These are phyloP conservation scores for Lentinula aciculospora DNA, from an alignment of 768 basidiomycete species.

Conservation along the genomic window DNA sequence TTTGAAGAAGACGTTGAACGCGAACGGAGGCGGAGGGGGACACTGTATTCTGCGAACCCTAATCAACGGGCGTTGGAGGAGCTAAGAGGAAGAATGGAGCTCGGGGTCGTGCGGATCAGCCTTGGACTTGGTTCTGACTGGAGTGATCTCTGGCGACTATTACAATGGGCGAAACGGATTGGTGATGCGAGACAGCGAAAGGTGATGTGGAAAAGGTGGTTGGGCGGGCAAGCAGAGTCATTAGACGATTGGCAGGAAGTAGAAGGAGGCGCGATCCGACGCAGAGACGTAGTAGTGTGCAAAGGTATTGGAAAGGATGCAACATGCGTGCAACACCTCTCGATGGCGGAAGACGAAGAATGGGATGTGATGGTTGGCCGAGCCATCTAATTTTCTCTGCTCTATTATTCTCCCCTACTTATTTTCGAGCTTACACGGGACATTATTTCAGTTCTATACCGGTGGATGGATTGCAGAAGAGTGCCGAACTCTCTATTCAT, in stretches of 20 bases:
- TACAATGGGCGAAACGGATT: constrained; percentile 30
- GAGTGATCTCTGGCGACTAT: constrained; percentile 61
- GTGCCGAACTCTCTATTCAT: neutral
- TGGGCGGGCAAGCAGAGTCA: neutral
- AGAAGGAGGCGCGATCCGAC: neutral
- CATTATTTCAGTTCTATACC: neutral
- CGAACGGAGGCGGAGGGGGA: constrained; percentile 26
- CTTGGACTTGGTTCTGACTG: constrained; percentile 78
- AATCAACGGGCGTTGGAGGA: neutral
- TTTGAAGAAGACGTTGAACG: constrained; percentile 57
- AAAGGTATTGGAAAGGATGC: neutral
- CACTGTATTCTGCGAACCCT: neutral
- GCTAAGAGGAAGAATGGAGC: constrained; percentile 8
- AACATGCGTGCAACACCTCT: neutral
- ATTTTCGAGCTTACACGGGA: neutral
- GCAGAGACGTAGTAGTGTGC: neutral
- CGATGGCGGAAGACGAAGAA: neutral
- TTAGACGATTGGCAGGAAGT: constrained; percentile 2
- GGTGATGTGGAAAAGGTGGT: constrained; percentile 2
- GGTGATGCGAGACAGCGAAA: neutral
- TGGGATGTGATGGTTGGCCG: neutral
- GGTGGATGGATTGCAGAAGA: neutral
- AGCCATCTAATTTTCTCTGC: neutral
- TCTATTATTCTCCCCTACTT: neutral
- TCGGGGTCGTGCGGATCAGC: constrained; percentile 73